Percentiles rank a stretch among this genome's conserved stretches.
Conservation (phyloP, 2,329 filamentous ascomycete genomes). For the Nannizziopsis barbatae region DNA sequence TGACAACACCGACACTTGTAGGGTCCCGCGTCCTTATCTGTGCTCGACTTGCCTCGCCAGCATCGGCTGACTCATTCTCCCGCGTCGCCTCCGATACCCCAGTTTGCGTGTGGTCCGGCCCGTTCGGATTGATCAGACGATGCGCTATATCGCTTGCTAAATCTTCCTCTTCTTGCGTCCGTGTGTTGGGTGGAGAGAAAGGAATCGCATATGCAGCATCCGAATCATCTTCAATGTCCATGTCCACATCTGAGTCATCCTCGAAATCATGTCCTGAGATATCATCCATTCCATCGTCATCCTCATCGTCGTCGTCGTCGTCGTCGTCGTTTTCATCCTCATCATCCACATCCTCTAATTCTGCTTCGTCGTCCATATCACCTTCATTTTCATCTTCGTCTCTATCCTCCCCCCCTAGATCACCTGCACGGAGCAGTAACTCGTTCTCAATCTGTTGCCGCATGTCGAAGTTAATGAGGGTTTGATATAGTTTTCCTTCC, state of each 20-base stretch:
- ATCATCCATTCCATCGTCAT: conserved; percentile 16
- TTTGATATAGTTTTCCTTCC: conserved; percentile 21
- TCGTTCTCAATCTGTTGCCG: conserved; percentile 29
- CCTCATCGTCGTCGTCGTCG: conserved; percentile 29
- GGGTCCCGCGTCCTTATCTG: background rate
- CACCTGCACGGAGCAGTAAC: conserved; percentile 20
- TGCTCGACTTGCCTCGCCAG: background rate
- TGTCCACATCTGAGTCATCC: conserved; percentile 42
- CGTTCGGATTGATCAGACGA: background rate
- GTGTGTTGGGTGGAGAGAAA: conserved; percentile 53
- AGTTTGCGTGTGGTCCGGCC: background rate
- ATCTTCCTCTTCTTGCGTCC: conserved; percentile 28
- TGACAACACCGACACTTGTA: conserved; percentile 29
- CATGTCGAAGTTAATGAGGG: conserved; percentile 23
- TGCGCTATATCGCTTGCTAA: conserved; percentile 1
- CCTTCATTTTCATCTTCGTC: conserved; percentile 37
- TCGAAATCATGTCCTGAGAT: conserved; percentile 19
- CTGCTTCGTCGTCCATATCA: conserved; percentile 28
- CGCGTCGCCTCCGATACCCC: background rate
- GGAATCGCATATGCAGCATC: conserved; percentile 68
- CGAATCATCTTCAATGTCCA: conserved; percentile 52
- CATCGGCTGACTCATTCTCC: background rate
- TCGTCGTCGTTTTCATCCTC: conserved; percentile 37
- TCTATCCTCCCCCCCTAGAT: conserved; percentile 27
- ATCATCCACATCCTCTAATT: conserved; percentile 28